phyloP scores from a whole-genome alignment of 169 alveolate genomes.

The Plasmodium inui region DNA sequence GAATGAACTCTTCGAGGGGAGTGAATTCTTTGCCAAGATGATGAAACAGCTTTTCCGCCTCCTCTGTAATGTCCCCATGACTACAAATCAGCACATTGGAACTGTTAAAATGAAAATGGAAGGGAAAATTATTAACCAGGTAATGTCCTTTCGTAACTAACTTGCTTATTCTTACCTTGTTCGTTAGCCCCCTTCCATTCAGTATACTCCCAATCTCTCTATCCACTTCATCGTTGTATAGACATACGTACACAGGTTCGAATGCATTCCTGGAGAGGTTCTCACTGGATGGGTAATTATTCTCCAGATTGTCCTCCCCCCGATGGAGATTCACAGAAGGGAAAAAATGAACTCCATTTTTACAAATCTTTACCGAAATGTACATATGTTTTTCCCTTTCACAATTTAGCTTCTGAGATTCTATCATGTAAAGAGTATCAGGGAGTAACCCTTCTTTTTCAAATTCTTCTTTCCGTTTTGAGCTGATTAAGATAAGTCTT shows the following conservation, averaged over 20 bases:
- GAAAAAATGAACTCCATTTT: slow-evolving; percentile 44
- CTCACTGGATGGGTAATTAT: neutral
- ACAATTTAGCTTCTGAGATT: slow-evolving; percentile 18
- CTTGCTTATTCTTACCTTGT: slow-evolving; percentile 29
- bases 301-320: neutral
- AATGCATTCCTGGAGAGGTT: neutral
- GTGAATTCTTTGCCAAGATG: slow-evolving; percentile 4
- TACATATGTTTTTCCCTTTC: slow-evolving; percentile 40
- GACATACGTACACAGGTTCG: slow-evolving; percentile 40
- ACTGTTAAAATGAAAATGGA: slow-evolving; percentile 12
- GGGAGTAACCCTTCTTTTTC: slow-evolving; percentile 54
- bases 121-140: slow-evolving; percentile 5
- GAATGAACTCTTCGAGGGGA: no score
- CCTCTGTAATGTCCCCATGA: neutral
- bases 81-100: slow-evolving; percentile 12
- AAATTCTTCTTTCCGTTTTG: slow-evolving; percentile 29
- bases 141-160: slow-evolving; percentile 11
- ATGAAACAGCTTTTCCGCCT: neutral
- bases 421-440: slow-evolving; percentile 42
- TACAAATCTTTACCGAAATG: slow-evolving; percentile 29
- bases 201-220: slow-evolving; percentile 19
- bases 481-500: slow-evolving; percentile 24
- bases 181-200: slow-evolving; percentile 13
- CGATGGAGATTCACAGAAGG: neutral
- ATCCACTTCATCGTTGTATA: slow-evolving; percentile 55